phyloP scores from a whole-genome alignment of 179 eudicot genomes.

The Camellia oleifera region DNA sequence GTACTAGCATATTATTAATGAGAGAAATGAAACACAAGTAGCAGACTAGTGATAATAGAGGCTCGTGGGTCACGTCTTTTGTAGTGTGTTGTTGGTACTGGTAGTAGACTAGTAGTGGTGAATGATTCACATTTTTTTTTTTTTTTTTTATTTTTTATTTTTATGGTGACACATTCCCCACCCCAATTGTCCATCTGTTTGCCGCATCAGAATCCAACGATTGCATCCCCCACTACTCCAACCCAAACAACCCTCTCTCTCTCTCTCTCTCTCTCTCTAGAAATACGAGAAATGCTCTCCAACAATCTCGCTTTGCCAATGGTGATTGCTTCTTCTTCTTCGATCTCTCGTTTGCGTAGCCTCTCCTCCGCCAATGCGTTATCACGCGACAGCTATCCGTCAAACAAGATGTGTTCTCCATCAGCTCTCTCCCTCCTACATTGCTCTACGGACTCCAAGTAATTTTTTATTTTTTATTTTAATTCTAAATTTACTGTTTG shows the following conservation, averaged over 20 bases:
- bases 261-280: neutral
- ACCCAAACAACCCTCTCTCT: neutral
- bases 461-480: neutral
- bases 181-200: neutral
- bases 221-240: neutral
- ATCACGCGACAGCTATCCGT: neutral
- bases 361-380: constrained; percentile 29
- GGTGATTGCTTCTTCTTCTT: constrained; percentile 21
- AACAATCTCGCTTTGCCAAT: neutral
- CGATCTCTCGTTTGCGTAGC: constrained; percentile 23
- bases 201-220: constrained; percentile 5
- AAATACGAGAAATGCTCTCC: too few species aligned
- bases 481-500: neutral
- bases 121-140: too few species aligned
- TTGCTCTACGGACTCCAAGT: constrained; percentile 26
- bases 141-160: too few species aligned
- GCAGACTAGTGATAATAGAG: too few species aligned
- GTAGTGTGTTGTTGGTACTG: too few species aligned
- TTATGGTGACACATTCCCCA: neutral
- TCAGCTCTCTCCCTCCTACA: constrained; percentile 16
- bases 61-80: too few species aligned
- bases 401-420: neutral
- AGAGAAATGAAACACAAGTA: too few species aligned
- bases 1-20: too few species aligned
- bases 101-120: too few species aligned